Base-by-base conservation (phyloP, 371 early-diverging fungal genomes). In the Umbelopsis sp. region DNA sequence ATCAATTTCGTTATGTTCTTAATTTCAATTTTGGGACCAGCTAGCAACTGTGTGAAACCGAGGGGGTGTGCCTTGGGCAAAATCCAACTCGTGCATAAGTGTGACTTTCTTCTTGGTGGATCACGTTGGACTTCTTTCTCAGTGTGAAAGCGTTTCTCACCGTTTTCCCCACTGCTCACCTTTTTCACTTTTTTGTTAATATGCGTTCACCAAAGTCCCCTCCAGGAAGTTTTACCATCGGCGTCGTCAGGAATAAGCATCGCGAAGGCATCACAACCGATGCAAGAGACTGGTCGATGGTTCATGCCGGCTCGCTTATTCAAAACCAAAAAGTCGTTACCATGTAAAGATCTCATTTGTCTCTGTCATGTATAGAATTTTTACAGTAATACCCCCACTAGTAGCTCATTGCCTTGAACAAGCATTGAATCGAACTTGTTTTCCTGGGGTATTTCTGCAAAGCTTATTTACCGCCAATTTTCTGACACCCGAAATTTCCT, bases 221-320 rank as follows among this genome's bases (percentile, higher is more conserved):
- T 29, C 22, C 57, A 18, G 57, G 57, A 2, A 57, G 29, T 35
- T 57, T 57, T 6, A 57, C 29, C 32, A 57, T 57, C n/a, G 57
- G 57, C 6, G 57, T 57, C 8, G 35, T 57, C 35, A 57, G 57
- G 9, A 57, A 57, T 57, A 57, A 57, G 44, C 87, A 86, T 32
- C 75, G 86, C 25, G 89, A 89, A 74, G 89, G 89, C 2, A 72
- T 89, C n/a, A 86, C 87, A 3, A 84, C 84, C 0, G 70, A 74
- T 22, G 67, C 79, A 18, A 82, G 81, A 35, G 86, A 88, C 66
- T 88, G 89, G 89, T 80, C 82, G 20, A 80, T 85, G 85, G 71
- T 88, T 44, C 75, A 78, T 22, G 85, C 74, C 6, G 80, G 81
- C 5, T 71, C 69, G n/a, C 78, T 88, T 1, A 71, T 87, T 29